phyloP scores from a whole-genome alignment of 768 basidiomycete species.

The Amylocystis lapponica region DNA sequence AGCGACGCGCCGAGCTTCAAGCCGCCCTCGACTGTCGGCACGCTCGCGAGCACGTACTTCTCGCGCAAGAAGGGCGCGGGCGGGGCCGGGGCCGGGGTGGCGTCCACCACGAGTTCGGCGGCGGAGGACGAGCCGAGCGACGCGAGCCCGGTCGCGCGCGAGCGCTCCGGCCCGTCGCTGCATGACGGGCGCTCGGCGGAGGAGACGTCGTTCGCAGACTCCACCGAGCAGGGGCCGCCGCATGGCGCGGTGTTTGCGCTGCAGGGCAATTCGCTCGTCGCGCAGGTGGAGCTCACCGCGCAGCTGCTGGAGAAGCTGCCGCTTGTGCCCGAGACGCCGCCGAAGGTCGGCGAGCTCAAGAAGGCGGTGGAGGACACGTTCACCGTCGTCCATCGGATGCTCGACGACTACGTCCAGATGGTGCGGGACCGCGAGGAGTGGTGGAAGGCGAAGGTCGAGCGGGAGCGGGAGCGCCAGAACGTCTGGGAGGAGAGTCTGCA shows the following conservation, averaged over 20 bases:
- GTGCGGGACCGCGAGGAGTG: slow-evolving; percentile 74
- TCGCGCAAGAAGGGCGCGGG: slow-evolving; percentile 4
- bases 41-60: slow-evolving; percentile 3
- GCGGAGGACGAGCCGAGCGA: slow-evolving; percentile 17
- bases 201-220: slow-evolving; percentile 40
- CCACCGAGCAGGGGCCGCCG: slow-evolving; percentile 41
- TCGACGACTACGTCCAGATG: slow-evolving; percentile 69
- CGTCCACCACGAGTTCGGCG: slow-evolving; percentile 17
- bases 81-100: slow-evolving; percentile 3
- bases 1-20: slow-evolving; percentile 34
- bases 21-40: slow-evolving; percentile 4
- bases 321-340: slow-evolving; percentile 19
- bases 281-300: slow-evolving; percentile 74
- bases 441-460: slow-evolving; percentile 59
- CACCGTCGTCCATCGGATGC: slow-evolving; percentile 45
- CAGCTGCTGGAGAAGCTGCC: slow-evolving; percentile 54
- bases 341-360: slow-evolving; percentile 14
- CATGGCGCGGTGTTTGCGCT: slow-evolving; percentile 55
- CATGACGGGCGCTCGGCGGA: slow-evolving; percentile 36
- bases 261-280: slow-evolving; percentile 59
- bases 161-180: too few species aligned
- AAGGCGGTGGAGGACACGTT: slow-evolving; percentile 41
- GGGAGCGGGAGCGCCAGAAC: slow-evolving; percentile 54
- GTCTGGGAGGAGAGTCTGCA: slow-evolving; percentile 92
- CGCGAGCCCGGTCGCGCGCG: slow-evolving; percentile 9